Conservation (phyloP, 306 rosid species). For the Quercus glauca region DNA sequence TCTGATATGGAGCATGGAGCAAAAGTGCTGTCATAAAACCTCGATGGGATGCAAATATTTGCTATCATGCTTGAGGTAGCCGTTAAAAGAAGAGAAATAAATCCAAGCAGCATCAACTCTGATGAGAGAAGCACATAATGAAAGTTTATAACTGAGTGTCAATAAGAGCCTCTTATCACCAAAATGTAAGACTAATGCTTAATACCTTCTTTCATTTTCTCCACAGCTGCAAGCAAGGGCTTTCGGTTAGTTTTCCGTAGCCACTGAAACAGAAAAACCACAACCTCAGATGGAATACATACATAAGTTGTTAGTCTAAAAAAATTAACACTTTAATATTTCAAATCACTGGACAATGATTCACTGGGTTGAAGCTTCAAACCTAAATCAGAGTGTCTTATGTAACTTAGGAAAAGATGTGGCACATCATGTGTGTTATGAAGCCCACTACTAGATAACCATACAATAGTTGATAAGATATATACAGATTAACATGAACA, state of each 20-base stretch:
- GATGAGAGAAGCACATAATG: conserved; percentile 32
- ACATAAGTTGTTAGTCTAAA: neutral
- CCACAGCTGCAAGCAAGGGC: conserved; percentile 92
- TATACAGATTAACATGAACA: neutral
- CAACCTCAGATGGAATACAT: conserved; percentile 1
- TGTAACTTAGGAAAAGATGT: neutral
- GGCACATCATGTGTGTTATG: neutral
- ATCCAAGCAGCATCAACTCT: conserved; percentile 99
- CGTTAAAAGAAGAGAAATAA: conserved; percentile 92
- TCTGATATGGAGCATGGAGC: conserved; percentile 77
- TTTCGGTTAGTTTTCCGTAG: conserved; percentile 79
- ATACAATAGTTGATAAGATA: neutral
- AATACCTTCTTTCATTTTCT: conserved; percentile 98
- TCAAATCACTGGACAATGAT: neutral
- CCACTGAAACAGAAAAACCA: conserved; percentile 58
- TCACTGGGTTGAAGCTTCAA: neutral
- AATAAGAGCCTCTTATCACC: neutral
- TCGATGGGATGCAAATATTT: conserved; percentile 84
- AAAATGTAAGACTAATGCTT: conserved; percentile 8
- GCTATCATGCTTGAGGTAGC: conserved; percentile 90
- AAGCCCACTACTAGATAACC: neutral
- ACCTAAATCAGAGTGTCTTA: neutral
- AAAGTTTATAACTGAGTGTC: conserved; percentile 1
- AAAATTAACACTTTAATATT: neutral
- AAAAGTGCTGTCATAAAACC: conserved; percentile 70